phyloP scores from a whole-genome alignment of 257 asterid species.

The Penstemon barbatus region DNA sequence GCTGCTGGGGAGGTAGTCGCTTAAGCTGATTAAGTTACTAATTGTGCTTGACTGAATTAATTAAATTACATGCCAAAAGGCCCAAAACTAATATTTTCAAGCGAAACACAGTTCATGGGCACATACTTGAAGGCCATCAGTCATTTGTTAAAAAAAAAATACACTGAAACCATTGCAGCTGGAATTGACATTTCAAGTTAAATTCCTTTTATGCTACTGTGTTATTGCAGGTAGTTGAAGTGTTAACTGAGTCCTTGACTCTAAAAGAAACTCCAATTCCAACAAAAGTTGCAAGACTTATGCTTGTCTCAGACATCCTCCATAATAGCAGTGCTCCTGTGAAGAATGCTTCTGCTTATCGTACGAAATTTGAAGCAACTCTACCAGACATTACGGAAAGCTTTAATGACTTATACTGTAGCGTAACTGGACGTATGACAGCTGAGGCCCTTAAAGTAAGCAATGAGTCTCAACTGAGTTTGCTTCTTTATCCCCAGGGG shows the following conservation, averaged over 20 bases:
- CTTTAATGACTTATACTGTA: conserved; percentile 88
- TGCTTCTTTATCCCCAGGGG: no score
- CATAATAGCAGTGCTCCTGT: conserved; percentile 98
- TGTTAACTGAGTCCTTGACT: conserved; percentile 92
- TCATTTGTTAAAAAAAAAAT: no score
- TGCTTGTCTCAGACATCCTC: conserved; percentile 97
- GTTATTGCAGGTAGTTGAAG: conserved; percentile 80
- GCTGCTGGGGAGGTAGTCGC: conserved; percentile 96
- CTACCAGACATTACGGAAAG: conserved; percentile 90
- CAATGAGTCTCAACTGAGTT: background rate
- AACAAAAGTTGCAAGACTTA: conserved; percentile 95
- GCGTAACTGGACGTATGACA: conserved; percentile 91
- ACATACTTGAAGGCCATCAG: no score
- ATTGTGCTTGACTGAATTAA: conserved; percentile 15
- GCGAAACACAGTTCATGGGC: no score
- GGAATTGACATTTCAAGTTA: no score
- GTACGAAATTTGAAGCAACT: conserved; percentile 88
- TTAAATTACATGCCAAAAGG: background rate
- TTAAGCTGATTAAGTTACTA: conserved; percentile 13
- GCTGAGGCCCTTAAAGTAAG: conserved; percentile 95
- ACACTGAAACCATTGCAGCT: no score
- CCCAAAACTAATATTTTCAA: no score
- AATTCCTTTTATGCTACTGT: no score
- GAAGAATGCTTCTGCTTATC: conserved; percentile 94
- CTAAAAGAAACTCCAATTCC: conserved; percentile 98